phyloP scores from a whole-genome alignment of 257 asterid species.

The Solanum clarkiae region DNA sequence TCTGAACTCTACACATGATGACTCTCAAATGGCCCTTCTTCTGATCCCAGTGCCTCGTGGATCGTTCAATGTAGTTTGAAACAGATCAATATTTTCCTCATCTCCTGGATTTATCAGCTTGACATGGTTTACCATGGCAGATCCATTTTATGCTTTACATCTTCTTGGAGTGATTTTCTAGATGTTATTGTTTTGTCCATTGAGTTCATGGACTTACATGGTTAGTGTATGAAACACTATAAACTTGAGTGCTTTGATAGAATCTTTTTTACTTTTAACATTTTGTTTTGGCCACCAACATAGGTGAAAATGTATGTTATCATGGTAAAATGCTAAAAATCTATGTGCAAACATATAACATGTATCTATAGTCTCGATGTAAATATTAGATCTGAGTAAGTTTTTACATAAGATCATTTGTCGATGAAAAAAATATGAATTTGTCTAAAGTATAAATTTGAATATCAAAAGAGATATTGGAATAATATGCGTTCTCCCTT shows the following conservation, averaged over 20 bases:
- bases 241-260: neutral
- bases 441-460: too few relatives aligned
- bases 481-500: too few relatives aligned
- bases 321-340: too few relatives aligned
- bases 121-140: neutral
- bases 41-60: neutral
- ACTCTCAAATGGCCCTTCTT: neutral
- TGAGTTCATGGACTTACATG: neutral
- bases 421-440: too few relatives aligned
- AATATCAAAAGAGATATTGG: too few relatives aligned
- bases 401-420: too few relatives aligned
- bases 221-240: neutral
- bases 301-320: too few relatives aligned
- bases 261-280: neutral
- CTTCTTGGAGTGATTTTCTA: neutral
- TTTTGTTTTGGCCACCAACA: neutral
- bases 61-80: neutral
- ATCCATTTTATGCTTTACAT: neutral
- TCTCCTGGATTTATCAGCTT: neutral
- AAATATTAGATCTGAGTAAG: too few relatives aligned
- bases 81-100: neutral
- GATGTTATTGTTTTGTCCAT: neutral
- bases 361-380: too few relatives aligned
- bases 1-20: conserved; percentile 73
- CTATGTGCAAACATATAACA: too few relatives aligned